Conservation (phyloP, 495 filamentous ascomycete genomes). For the Venustampulla echinocandica region DNA sequence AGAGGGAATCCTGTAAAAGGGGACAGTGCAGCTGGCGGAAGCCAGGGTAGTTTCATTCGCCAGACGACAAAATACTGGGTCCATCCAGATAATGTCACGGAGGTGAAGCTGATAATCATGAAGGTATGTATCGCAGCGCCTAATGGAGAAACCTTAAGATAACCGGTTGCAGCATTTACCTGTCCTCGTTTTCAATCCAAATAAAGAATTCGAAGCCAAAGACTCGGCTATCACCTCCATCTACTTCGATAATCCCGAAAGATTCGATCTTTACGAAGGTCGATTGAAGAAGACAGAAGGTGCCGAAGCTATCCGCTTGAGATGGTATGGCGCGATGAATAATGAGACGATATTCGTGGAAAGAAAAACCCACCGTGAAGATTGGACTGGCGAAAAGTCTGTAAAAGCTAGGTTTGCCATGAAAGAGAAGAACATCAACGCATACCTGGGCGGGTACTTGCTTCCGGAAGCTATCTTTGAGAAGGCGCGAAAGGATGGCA, state of each 20-base stretch:
- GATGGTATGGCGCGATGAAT: slow-evolving; percentile 97
- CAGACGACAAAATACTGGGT: slow-evolving; percentile 99
- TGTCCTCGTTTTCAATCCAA: slow-evolving; percentile 93
- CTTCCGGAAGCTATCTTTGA: slow-evolving; percentile 81
- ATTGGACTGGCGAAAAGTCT: slow-evolving; percentile 98
- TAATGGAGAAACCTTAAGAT: slow-evolving; percentile 6
- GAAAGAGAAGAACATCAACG: slow-evolving; percentile 96
- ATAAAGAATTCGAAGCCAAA: slow-evolving; percentile 85
- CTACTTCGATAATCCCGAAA: slow-evolving; percentile 92
- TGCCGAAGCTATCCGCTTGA: slow-evolving; percentile 88
- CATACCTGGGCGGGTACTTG: slow-evolving; percentile 71
- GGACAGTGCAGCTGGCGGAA: slow-evolving; percentile 82
- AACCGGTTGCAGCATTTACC: slow-evolving; percentile 61
- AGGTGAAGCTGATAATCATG: slow-evolving; percentile 91
- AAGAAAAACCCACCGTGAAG: slow-evolving; percentile 95
- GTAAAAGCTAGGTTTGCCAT: slow-evolving; percentile 92
- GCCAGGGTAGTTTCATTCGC: slow-evolving; percentile 90
- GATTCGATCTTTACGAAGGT: slow-evolving; percentile 87
- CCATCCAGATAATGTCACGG: slow-evolving; percentile 96
- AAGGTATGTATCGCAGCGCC: slow-evolving; percentile 44
- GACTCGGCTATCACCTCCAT: slow-evolving; percentile 96
- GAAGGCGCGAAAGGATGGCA: slow-evolving; percentile 87
- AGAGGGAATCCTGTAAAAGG: slow-evolving; percentile 86
- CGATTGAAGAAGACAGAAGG: slow-evolving; percentile 96
- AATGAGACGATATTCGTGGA: slow-evolving; percentile 93